A percentile compares a stretch with the other conserved stretches of the same genome.
phyloP scores from a whole-genome alignment of 2,329 filamentous ascomycete genomes.

The Epichloe baconii region DNA sequence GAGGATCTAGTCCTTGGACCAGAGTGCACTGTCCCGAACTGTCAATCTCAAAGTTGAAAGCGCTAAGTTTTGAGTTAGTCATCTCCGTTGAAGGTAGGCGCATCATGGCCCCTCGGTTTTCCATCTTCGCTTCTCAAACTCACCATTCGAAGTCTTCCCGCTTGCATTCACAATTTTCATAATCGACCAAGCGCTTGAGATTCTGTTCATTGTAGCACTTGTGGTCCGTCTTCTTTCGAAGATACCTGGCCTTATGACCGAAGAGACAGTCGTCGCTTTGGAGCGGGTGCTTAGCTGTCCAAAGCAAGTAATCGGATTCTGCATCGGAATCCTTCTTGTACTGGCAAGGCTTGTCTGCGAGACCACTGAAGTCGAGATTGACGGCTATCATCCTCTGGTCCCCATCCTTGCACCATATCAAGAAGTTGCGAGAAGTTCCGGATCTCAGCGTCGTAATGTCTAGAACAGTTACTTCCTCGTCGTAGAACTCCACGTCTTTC shows the following conservation, averaged over 20 bases:
- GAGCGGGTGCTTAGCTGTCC: slow-evolving; percentile 75
- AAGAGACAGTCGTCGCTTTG: slow-evolving; percentile 76
- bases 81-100: slow-evolving; percentile 16
- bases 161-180: slow-evolving; percentile 71
- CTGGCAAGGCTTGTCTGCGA: slow-evolving; percentile 61
- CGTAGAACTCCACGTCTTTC: slow-evolving; percentile 60
- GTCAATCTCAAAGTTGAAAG: slow-evolving; percentile 80
- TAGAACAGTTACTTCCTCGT: slow-evolving; percentile 56
- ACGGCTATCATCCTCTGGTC: slow-evolving; percentile 53
- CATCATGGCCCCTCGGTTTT: not conserved
- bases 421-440: slow-evolving; percentile 79
- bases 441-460: slow-evolving; percentile 83
- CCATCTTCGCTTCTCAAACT: not conserved
- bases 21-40: slow-evolving; percentile 64
- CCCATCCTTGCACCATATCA: slow-evolving; percentile 64
- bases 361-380: slow-evolving; percentile 78
- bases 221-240: slow-evolving; percentile 71
- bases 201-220: slow-evolving; percentile 72
- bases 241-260: slow-evolving; percentile 77
- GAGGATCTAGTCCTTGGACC: slow-evolving; percentile 57
- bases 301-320: slow-evolving; percentile 65
- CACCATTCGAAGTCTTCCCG: slow-evolving; percentile 88
- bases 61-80: slow-evolving; percentile 34
- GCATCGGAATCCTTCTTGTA: slow-evolving; percentile 42
- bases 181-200: slow-evolving; percentile 57